Evolutionary conservation across 148 eudicot genomes (phyloP), one percentile per base, ranked within the genome.

Genomic region (Spergularia marina): DNA sequence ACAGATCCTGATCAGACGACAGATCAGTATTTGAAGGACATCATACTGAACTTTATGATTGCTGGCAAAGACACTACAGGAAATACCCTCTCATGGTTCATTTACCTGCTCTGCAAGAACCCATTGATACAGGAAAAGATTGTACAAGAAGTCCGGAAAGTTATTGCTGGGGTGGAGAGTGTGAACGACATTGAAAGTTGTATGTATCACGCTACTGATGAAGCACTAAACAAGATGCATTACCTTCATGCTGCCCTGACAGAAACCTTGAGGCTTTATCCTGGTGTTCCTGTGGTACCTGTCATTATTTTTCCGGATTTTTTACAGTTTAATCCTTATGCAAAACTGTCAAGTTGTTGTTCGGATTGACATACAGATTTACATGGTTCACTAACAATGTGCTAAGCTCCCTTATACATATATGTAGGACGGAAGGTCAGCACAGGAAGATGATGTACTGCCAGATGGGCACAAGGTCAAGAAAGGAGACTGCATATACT

Each of bases 41-140:
- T 88, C 14, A 88, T 89, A 47, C 87, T 89, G 47, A 89, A 82
- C 74, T 89, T 89, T 36, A 82, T 91, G 80, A 72, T 88, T 30
- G 93, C 97, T 36, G 92, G 97, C 4, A 89, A 89, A 79, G 94
- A 89, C 60, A 83, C 82, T 13, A 85, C 91, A 4, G 91, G 91
- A 30, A 85, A 82, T 60, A 84, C 91, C 30, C 83, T 91, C 59
- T 85, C 92, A 15, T 89, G 97, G 92, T 91, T 91, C 71, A 62
- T 91, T 52, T 91, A 89, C 30, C 74, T 88, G 85, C 88, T 91
- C 7, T 89, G 88, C 85, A 84, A 79, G 84, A 85, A 86, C 75
- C 91, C 93, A 25, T 25, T 82, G 40, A 73, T 85, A 71, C 91
- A 88, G 74, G 91, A 91, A 72, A 89, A 81, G 76, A 53, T 86